Percentiles rank a stretch among this genome's conserved stretches.
Conservation (phyloP, 2,329 filamentous ascomycete genomes). For the Amphichorda felina region DNA sequence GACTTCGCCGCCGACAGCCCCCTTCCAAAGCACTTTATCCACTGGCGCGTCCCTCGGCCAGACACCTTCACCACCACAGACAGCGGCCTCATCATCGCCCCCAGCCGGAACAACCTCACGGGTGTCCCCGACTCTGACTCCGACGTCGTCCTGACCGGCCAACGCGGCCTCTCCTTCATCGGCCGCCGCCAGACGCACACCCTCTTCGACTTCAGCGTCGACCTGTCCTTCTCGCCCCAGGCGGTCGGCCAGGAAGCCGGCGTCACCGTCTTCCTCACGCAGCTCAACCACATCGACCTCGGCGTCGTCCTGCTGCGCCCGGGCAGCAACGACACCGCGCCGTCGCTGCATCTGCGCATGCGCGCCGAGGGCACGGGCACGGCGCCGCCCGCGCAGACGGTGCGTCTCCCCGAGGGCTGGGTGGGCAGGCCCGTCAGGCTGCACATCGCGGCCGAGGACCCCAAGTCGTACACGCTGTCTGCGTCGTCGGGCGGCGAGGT, state of each 20-base stretch:
- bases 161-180: constrained; percentile 28
- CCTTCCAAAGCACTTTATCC: constrained; percentile 41
- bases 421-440: constrained; percentile 9
- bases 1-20: constrained; percentile 29
- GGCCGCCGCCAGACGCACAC: constrained; percentile 42
- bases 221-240: constrained; percentile 31
- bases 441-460: constrained; percentile 16
- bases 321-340: not conserved
- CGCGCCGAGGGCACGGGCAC: constrained; percentile 10
- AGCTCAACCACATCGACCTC: constrained; percentile 40
- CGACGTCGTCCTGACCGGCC: constrained; percentile 4
- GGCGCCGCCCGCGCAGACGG: constrained; percentile 9
- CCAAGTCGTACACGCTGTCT: constrained; percentile 7
- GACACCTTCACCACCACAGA: constrained; percentile 23
- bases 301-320: constrained; percentile 22
- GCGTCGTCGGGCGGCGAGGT: constrained; percentile 1
- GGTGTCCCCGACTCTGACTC: constrained; percentile 33
- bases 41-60: constrained; percentile 39
- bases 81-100: constrained; percentile 10
- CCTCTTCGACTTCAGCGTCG: constrained; percentile 36
- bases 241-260: constrained; percentile 43
- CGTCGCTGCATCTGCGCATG: constrained; percentile 29
- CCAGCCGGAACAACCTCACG: constrained; percentile 9
- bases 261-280: constrained; percentile 37
- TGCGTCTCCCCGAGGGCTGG: constrained; percentile 2